Evolutionary conservation across 2,329 filamentous ascomycete genomes (phyloP).

Genomic region (Arthrinium puccinioides): DNA sequence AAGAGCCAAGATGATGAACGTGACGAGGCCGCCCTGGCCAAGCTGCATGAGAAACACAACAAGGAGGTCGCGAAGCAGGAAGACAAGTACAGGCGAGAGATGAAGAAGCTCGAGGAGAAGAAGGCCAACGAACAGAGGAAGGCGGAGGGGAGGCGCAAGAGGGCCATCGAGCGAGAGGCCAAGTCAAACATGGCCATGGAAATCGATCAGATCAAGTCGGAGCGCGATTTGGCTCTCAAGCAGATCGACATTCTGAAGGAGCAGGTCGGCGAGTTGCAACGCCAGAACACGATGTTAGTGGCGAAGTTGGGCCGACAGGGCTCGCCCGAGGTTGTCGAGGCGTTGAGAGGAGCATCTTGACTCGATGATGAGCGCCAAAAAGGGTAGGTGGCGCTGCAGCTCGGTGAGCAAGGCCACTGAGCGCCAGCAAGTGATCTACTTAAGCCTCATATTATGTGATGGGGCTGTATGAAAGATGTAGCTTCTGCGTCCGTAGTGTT

Average conservation of each 20-base stretch:
- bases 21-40: slow-evolving; percentile 37
- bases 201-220: slow-evolving; percentile 42
- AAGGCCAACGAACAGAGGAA: slow-evolving; percentile 56
- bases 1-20: slow-evolving; percentile 38
- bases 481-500: too few species aligned
- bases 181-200: slow-evolving; percentile 40
- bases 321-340: neutral
- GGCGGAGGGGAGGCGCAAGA: slow-evolving; percentile 42
- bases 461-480: too few species aligned
- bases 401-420: too few species aligned
- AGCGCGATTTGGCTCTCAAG: slow-evolving; percentile 43
- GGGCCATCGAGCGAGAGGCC: slow-evolving; percentile 47
- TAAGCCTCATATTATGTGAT: too few species aligned
- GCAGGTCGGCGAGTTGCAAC: slow-evolving; percentile 50
- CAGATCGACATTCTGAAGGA: slow-evolving; percentile 47
- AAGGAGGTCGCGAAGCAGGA: slow-evolving; percentile 58
- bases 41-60: slow-evolving; percentile 56
- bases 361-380: too few species aligned
- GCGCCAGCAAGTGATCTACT: too few species aligned
- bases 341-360: too few species aligned
- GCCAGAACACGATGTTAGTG: slow-evolving; percentile 52
- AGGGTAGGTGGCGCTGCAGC: too few species aligned
- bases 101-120: slow-evolving; percentile 57
- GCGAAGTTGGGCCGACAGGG: slow-evolving; percentile 37
- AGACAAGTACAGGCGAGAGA: slow-evolving; percentile 57